Evolutionary conservation across 75 land plant species (phyloP).

Genomic region (Picea sitchensis): DNA sequence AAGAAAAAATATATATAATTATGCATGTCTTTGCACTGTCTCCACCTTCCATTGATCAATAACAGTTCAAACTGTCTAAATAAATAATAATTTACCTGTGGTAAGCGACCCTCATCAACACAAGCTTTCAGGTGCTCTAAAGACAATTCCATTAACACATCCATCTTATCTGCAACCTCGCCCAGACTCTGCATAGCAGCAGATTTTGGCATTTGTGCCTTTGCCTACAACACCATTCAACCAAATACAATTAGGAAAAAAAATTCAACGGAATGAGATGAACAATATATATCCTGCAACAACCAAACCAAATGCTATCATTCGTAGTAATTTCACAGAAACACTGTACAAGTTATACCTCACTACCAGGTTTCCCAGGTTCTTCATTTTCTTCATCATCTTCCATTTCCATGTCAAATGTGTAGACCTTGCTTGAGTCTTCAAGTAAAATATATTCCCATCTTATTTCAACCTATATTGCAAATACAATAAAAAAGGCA

Average conservation of each 20-base stretch:
- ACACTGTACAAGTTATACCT: conserved; percentile 31
- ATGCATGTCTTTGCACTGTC: neutral
- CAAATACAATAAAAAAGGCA: neutral
- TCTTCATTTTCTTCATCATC: conserved; percentile 3
- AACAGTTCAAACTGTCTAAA: neutral
- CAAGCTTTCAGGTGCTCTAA: too few species aligned
- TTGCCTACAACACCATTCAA: neutral
- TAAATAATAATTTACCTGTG: too few species aligned
- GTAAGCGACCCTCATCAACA: too few species aligned
- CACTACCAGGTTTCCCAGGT: conserved; percentile 23
- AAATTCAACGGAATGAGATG: neutral
- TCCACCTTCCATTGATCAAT: too few species aligned
- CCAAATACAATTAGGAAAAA: neutral
- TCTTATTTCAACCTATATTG: conserved; percentile 31
- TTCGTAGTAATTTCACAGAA: too few species aligned
- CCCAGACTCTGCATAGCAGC: too few species aligned
- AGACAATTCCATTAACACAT: conserved; percentile 12
- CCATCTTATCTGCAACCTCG: too few species aligned
- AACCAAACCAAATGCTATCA: too few species aligned
- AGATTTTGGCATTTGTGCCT: too few species aligned
- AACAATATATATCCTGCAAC: too few species aligned
- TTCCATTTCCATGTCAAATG: conserved; percentile 25
- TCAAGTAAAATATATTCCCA: too few species aligned
- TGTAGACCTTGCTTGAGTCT: too few species aligned
- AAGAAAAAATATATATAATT: neutral